Evolutionary conservation across 192 early-diverging fungal genomes (phyloP).

Genomic region (Mortierella alpina): DNA sequence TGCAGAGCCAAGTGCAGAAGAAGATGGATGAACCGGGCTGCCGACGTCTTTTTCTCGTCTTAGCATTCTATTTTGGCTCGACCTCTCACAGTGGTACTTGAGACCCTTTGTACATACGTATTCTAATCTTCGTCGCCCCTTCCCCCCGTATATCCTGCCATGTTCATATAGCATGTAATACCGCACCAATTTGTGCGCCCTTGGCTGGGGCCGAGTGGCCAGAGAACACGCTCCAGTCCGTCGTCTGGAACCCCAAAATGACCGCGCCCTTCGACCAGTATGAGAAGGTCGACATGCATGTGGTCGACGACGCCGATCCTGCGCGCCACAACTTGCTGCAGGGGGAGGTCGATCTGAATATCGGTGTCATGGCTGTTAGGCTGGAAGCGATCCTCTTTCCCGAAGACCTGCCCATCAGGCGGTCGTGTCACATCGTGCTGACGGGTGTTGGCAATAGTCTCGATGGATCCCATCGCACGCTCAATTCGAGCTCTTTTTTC

Average conservation of each 20-base stretch:
- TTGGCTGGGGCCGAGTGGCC: slow-evolving; percentile 19
- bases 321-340: slow-evolving; percentile 7
- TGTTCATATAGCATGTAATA: slow-evolving; percentile 16
- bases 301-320: slow-evolving; percentile 17
- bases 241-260: slow-evolving; percentile 26
- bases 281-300: slow-evolving; percentile 35
- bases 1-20: too few species aligned
- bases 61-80: too few species aligned
- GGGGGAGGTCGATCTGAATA: slow-evolving; percentile 1
- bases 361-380: background rate
- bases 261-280: slow-evolving; percentile 19
- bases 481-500: slow-evolving; percentile 38
- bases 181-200: slow-evolving; percentile 26
- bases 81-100: too few species aligned
- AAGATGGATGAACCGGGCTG: too few species aligned
- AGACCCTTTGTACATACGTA: background rate
- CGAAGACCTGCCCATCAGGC: slow-evolving; percentile 11
- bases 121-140: background rate
- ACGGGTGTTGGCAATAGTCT: slow-evolving; percentile 5
- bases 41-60: too few species aligned
- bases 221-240: slow-evolving; percentile 12
- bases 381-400: slow-evolving; percentile 29
- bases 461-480: slow-evolving; percentile 12
- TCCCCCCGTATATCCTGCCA: background rate
- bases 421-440: slow-evolving; percentile 34